Base-by-base conservation (phyloP, 2,329 filamentous ascomycete species). In the Cladophialophora yegresii region DNA sequence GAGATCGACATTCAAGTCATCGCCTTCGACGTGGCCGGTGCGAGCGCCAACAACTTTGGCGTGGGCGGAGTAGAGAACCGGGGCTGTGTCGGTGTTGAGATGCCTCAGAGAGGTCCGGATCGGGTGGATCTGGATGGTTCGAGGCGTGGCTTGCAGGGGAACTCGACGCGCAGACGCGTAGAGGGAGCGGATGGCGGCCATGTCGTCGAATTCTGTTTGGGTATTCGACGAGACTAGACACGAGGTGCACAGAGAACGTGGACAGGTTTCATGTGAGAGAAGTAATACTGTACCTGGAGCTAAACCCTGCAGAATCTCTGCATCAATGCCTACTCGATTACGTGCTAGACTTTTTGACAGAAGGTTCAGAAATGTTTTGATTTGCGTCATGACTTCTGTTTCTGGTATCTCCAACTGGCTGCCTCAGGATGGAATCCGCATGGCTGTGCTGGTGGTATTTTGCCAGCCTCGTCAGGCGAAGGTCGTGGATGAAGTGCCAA, bases 31-130 rank as follows among this genome's bases (percentile, higher is more conserved):
- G 63, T 76, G 75, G 68, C 75, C 75, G 26, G 72, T 73, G 23
- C 78, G 75, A 20, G 77, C 78, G 47, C 78, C 78, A 10, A 76
- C 70, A 16, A 78, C 76, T 26, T 74, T 76, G 4, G 77, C 76
- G 50, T 72, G 74, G 4, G 76, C 75, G 0, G 76, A 71, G 69
- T 79, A 79, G 2, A 80, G 73, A 10, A 72, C 71, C 0, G 77
- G 77, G 0, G 77, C 77, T 1, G 75, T 74, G 30, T 77, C 74
- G 22, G 76, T 79, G 71, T 79, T 50, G 26, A 53, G 57, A 16
- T 10, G 30, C 22, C 57, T 8, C 12, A 16, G 23, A 7, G 9
- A 33, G 16, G 26, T 22, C 4, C 43, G 9, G 23, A 23, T 12
- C 7, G 54, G 12, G 36, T 57, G 16, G n/a, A n/a, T 28, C 36